Evolutionary conservation across 495 filamentous ascomycete species (phyloP), one percentile per base, ranked within the genome.

Genomic region (Penicillium mononematosum): DNA sequence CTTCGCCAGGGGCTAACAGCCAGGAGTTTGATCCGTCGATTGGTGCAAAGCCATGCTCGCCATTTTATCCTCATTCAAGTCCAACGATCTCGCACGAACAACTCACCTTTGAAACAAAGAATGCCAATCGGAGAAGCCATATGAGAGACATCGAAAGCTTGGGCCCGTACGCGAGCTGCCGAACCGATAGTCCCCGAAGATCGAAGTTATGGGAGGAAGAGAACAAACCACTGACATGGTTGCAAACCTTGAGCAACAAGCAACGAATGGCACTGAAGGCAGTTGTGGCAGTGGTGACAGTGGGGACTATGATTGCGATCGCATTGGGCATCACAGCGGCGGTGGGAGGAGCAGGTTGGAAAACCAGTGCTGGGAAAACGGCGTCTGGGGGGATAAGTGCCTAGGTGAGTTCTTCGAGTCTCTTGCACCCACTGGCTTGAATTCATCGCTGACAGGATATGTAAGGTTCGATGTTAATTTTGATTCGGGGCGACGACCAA

Each of bases 271-370:
- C 65, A 16, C 60, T 80, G 24, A 82, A 87, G 64, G 71, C 80
- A 6, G 59, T 78, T 20, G 75, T 87, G 41, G 83, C 81, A 0
- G 56, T 87, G 17, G 51, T 85, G 20, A 73, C 83, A 4, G 67
- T 87, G n/a, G 85, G 78, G 3, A 73, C 74, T 22, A 84, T 84
- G 62, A 79, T 86, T 14, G 84, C 79, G 2, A 74, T 88, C 44
- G 84, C 83, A 22, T 61, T 88, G 55, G 85, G 85, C 8, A 85
- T 88, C 53, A 82, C 78, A 5, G 78, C 72, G 31, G 83, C 81
- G 3, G 84, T 87, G 1, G 82, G 83, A 31, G 83, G 81, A 9
- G 81, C 83, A 2, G 77, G 81, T 12, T 86, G 82, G 78, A 78
- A 68, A 54, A 68, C 59, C 2, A 64, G 69, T 51, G 55, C 75